phyloP scores from a whole-genome alignment of 139 green algal genomes.

The Klebsormidium nitens region DNA sequence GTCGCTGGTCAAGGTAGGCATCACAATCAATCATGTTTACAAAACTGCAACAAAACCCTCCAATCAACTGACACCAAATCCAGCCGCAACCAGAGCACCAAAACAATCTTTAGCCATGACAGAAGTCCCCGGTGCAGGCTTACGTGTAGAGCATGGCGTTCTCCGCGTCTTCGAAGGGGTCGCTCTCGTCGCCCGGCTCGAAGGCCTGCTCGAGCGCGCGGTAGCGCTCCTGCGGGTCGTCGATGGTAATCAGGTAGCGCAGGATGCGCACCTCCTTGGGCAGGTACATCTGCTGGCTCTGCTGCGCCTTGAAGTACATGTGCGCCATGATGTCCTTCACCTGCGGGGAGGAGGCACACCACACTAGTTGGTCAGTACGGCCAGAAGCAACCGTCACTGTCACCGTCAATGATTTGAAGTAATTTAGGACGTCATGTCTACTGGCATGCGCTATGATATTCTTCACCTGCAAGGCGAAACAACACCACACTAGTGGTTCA shows the following conservation, averaged over 20 bases:
- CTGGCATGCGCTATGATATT: not conserved
- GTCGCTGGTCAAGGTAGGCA: no score
- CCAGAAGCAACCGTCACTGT: slow-evolving; percentile 13
- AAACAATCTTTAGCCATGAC: not conserved
- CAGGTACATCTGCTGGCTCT: slow-evolving; percentile 44
- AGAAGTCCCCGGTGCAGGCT: not conserved
- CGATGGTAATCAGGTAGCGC: slow-evolving; percentile 61
- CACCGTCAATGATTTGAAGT: not conserved
- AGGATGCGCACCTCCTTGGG: slow-evolving; percentile 81
- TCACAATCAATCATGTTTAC: no score
- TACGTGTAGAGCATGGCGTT: slow-evolving; percentile 30
- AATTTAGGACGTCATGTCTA: not conserved
- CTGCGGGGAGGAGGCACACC: slow-evolving; percentile 19
- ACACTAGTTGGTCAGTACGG: slow-evolving; percentile 5
- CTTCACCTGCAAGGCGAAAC: not conserved
- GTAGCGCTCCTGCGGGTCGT: slow-evolving; percentile 45
- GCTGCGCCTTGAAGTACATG: slow-evolving; percentile 30
- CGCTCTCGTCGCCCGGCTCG: slow-evolving; percentile 24
- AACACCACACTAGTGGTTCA: not conserved
- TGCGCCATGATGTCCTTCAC: slow-evolving; percentile 54
- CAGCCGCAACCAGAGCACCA: not conserved
- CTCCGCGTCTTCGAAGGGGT: slow-evolving; percentile 9
- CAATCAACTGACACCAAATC: not conserved
- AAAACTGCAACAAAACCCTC: no score
- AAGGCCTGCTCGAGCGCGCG: slow-evolving; percentile 62